Conservation (phyloP, 495 filamentous ascomycete species). For the Astrothelium subdiscretum region DNA sequence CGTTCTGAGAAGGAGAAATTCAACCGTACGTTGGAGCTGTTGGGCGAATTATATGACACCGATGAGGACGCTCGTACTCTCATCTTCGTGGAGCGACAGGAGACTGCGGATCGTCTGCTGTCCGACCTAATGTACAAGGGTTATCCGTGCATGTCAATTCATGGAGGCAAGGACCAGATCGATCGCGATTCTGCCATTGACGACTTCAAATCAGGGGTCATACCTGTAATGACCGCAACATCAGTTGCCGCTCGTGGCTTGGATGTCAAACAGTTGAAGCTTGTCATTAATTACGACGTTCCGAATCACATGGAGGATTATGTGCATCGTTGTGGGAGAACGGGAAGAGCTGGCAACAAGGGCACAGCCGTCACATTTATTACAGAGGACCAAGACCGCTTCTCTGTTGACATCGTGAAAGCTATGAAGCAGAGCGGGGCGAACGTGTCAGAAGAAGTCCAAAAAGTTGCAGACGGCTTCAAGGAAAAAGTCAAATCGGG, state of each 20-base stretch:
- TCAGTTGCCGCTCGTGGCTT: slow-evolving; percentile 92
- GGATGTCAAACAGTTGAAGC: slow-evolving; percentile 91
- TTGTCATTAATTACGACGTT: slow-evolving; percentile 94
- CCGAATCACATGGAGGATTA: slow-evolving; percentile 98
- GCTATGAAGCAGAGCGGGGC: slow-evolving; percentile 87
- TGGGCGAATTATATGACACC: slow-evolving; percentile 75
- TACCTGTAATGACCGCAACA: slow-evolving; percentile 85
- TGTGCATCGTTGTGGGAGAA: slow-evolving; percentile 89
- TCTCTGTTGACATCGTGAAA: slow-evolving; percentile 79
- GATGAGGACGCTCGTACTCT: slow-evolving; percentile 83
- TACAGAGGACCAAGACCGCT: slow-evolving; percentile 82
- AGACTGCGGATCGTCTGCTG: slow-evolving; percentile 78
- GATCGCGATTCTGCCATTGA: slow-evolving; percentile 90
- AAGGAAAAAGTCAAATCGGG: slow-evolving; percentile 85
- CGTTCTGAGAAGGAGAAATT: slow-evolving; percentile 77
- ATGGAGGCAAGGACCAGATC: slow-evolving; percentile 91
- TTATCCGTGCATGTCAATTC: slow-evolving; percentile 92
- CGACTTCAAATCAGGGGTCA: slow-evolving; percentile 86
- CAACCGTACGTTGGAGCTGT: slow-evolving; percentile 65
- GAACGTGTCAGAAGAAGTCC: slow-evolving; percentile 58
- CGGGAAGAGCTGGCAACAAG: slow-evolving; percentile 86
- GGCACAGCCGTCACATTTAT: slow-evolving; percentile 94
- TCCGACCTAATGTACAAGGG: slow-evolving; percentile 74
- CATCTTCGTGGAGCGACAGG: slow-evolving; percentile 92
- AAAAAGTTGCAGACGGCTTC: slow-evolving; percentile 55